Base-by-base conservation (phyloP, 2,329 filamentous ascomycete genomes). In the Zymoseptoria ardabiliae region DNA sequence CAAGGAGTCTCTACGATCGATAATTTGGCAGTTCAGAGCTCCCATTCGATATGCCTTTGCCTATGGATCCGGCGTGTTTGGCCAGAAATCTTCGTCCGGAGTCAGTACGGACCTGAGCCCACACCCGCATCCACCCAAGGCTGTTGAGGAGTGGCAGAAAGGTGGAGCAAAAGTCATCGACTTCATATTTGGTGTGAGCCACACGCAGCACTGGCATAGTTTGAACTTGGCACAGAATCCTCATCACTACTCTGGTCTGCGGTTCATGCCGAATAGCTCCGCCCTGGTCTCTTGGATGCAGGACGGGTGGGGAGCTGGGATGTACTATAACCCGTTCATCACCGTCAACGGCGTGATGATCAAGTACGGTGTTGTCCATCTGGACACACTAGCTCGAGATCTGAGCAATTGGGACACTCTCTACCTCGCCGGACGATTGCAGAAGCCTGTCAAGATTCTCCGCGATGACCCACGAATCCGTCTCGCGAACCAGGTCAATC, bases 391-490 rank as follows among this genome's bases (percentile, higher is more conserved):
- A 17, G 92, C 91, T 68, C 82, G 81, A 50, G 94, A 99, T 72
- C 82, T 99, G 22, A 88, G 85, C 28, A 85, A 91, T 60, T 99
- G 94, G 94, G 87, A 96, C 63, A 96, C 91, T 0, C 80, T 99
- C 23, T 99, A 99, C 74, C 83, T 99, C n/a, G 94, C 95, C 5
- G 94, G 94, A 3, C 89, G 94, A 35, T 81, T 99, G 56, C 94
- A 99, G 65, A 99, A 99, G 73, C 94, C 94, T 1, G 94, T 96
- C 75, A 97, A 99, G 78, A 97, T 99, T 66, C 82, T 99, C 19
- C 88, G 92, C 55, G 94, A 99, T 72, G 90, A 99, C 70, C 90
- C 94, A 0, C 87, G 87, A 54, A 91, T 99, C 49, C 90, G 94
- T 30, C 84, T 97, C 30, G 91, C 93, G 4, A 97, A 99, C 74